These are phyloP conservation scores for Chrysopogon serrulatus DNA, from an alignment of 176 grass and related monocot species.

Conservation along the genomic window DNA sequence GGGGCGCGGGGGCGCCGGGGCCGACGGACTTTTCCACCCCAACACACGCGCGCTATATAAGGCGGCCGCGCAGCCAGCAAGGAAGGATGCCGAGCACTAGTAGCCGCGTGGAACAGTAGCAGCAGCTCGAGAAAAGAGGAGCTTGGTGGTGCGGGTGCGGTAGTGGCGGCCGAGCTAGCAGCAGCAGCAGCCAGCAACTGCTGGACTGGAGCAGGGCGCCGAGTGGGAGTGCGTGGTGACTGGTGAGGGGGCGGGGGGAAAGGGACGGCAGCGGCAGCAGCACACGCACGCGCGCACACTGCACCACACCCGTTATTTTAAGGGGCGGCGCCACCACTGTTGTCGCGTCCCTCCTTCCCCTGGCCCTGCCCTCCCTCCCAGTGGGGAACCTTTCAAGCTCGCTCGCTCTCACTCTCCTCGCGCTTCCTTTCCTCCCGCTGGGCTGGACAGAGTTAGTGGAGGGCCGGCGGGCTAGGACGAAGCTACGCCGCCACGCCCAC, in stretches of 20 bases:
- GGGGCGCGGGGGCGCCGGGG: neutral
- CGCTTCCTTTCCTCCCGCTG: neutral
- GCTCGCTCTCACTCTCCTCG: neutral
- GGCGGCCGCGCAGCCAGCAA: neutral
- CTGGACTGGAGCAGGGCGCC: neutral
- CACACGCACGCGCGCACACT: conserved; percentile 22
- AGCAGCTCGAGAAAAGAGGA: neutral
- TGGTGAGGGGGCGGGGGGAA: neutral
- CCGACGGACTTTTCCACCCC: neutral
- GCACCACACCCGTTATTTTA: conserved; percentile 44
- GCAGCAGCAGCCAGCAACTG: neutral
- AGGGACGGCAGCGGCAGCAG: neutral
- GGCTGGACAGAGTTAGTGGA: neutral
- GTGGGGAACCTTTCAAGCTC: too few relatives aligned
- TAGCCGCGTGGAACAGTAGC: neutral
- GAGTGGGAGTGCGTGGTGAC: conserved; percentile 5
- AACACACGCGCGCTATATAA: neutral
- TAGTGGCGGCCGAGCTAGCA: neutral
- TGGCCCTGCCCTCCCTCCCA: neutral
- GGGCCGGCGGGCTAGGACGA: neutral
- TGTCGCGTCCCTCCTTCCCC: conserved; percentile 7
- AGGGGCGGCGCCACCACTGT: conserved; percentile 25
- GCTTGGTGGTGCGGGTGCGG: neutral
- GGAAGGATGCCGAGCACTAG: neutral
- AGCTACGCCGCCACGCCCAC: neutral